phyloP scores from a whole-genome alignment of 164 flowering plant genomes.

The Magnolia officinalis region DNA sequence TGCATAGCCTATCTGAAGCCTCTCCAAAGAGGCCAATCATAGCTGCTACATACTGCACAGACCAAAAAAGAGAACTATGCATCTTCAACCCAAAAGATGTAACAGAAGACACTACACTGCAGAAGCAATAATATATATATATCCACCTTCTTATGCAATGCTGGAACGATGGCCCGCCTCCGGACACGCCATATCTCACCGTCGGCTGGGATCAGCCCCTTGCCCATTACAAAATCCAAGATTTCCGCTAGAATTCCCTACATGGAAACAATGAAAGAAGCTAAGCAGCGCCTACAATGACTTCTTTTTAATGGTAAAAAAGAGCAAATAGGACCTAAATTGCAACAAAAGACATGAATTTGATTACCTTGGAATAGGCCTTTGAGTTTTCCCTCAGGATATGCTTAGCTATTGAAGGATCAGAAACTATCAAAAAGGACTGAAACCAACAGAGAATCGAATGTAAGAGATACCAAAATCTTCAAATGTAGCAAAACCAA shows the following conservation, averaged over 20 bases:
- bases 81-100: not conserved
- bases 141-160: constrained; percentile 85
- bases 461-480: not conserved
- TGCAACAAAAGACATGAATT: not conserved
- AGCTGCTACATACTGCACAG: constrained; percentile 78
- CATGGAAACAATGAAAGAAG: constrained; percentile 7
- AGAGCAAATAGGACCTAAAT: not conserved
- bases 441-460: constrained; percentile 31
- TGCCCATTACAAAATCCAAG: constrained; percentile 98
- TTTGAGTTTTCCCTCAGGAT: constrained; percentile 83
- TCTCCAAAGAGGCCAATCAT: constrained; percentile 81
- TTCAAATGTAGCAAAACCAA: not conserved
- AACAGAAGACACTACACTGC: not conserved
- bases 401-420: constrained; percentile 87
- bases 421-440: constrained; percentile 94
- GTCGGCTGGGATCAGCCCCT: constrained; percentile 97
- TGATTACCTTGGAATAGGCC: constrained; percentile 83
- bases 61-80: constrained; percentile 2
- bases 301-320: not conserved
- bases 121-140: not conserved
- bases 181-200: constrained; percentile 95
- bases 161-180: constrained; percentile 91
- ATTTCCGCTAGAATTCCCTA: constrained; percentile 98
- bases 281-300: not conserved
- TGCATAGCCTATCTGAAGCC: constrained; percentile 87